Base-by-base conservation (phyloP, 805 yeast species). In the Metschnikowia colocasiae region DNA sequence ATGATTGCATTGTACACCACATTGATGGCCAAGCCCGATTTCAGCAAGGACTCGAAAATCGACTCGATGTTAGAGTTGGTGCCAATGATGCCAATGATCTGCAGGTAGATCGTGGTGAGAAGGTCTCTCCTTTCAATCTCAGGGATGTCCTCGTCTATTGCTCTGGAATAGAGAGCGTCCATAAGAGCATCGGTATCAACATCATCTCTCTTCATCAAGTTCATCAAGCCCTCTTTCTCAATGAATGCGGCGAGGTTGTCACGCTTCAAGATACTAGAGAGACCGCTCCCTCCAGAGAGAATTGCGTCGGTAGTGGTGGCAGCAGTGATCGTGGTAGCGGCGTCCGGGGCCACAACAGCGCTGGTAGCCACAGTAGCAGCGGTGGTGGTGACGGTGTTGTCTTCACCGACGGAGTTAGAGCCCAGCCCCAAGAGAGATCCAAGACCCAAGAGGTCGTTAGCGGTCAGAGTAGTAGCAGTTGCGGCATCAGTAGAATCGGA, bases 1-100 rank as follows among this genome's bases (percentile, higher is more conserved):
- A 48, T 47, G 26, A 59, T 38, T 5, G 52, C 52, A 19, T 49
- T 50, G 45, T 54, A 46, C 18, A 55, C 48, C 26, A 58, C 53
- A 16, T 55, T 55, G 10, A 53, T 50, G 19, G 53, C 63, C 38
- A 59, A 54, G n/a, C 63, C 63, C 8, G 62, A 58, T 50, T 58
- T 58, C 13, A 47, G 43, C 49, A 59, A 53, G 4, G 62, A 58
- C 40, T 52, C 59, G 43, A 54, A 51, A 16, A 59, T 52, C 26
- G 51, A 51, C 39, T 55, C 60, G 19, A 56, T 42, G 34, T 53
- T 54, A 44, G 50, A 47, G 43, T 53, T 50, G 10, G 58, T 45
- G 19, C 55, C 58, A n/a, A 59, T 48, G 31, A 59, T 48, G 15
- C 48, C 40, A 26, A 59, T 52, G 29, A 59, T 49, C 29, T 48